These are phyloP conservation scores for Groenewaldozyma tartarivorans DNA, from an alignment of 805 yeast species.

Conservation along the genomic window DNA sequence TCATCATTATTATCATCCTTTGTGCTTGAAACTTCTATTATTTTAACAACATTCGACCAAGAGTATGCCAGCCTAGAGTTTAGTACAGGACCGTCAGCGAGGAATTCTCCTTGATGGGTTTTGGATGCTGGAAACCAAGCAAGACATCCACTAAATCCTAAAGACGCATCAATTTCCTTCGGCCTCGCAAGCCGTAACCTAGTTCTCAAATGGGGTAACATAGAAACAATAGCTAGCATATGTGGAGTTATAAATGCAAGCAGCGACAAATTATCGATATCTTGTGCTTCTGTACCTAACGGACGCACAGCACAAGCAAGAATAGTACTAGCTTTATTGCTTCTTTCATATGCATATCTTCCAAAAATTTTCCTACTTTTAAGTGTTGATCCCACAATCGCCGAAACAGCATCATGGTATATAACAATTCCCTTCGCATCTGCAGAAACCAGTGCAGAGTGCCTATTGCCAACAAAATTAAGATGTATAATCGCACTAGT, in stretches of 20 bases:
- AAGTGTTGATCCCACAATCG: conserved; percentile 42
- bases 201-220: conserved; percentile 41
- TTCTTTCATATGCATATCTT: conserved; percentile 23
- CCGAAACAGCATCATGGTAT: conserved; percentile 53
- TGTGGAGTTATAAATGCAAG: conserved; percentile 49
- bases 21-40: conserved; percentile 38
- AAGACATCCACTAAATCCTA: conserved; percentile 36
- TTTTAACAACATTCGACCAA: conserved; percentile 53
- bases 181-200: conserved; percentile 48
- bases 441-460: conserved; percentile 45
- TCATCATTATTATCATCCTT: conserved; percentile 24
- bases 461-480: conserved; percentile 40
- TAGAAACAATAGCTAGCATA: conserved; percentile 44
- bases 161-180: conserved; percentile 24
- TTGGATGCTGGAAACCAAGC: conserved; percentile 55
- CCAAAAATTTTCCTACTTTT: conserved; percentile 47
- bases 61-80: conserved; percentile 46
- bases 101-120: not conserved
- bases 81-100: conserved; percentile 1
- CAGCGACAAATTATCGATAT: conserved; percentile 49
- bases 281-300: conserved; percentile 43
- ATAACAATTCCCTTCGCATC: conserved; percentile 51
- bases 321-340: conserved; percentile 21
- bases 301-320: conserved; percentile 47
- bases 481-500: conserved; percentile 36